phyloP scores from a whole-genome alignment of 192 early-diverging fungal genomes.

The Umbelopsis sp. region DNA sequence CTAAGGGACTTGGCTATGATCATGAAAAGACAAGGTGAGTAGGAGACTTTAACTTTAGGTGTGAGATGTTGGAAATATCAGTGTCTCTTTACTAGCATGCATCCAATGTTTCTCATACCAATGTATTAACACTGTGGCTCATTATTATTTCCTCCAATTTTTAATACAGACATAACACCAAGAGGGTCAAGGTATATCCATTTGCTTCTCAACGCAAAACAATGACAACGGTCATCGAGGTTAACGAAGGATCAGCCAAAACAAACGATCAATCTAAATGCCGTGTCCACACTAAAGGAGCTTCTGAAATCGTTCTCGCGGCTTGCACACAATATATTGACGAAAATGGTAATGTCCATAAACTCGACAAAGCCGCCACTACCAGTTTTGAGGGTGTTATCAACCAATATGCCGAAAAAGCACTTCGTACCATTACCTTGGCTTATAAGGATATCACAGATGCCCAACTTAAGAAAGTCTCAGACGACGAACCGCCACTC shows the following conservation, averaged over 20 bases:
- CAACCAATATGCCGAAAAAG: constrained; percentile 58
- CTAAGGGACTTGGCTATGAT: constrained; percentile 61
- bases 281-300: constrained; percentile 76
- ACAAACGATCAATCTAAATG: constrained; percentile 39
- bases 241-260: constrained; percentile 25
- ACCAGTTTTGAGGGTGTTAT: constrained; percentile 53
- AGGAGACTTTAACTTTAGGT: neutral
- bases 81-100: no score
- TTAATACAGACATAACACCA: constrained; percentile 47
- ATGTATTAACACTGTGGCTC: no score
- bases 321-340: constrained; percentile 64
- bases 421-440: constrained; percentile 77
- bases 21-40: constrained; percentile 44
- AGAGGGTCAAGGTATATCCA: constrained; percentile 73
- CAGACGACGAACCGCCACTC: constrained; percentile 57
- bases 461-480: constrained; percentile 47
- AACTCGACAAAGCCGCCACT: constrained; percentile 46
- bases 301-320: constrained; percentile 76
- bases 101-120: no score
- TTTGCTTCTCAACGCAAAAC: constrained; percentile 91
- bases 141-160: neutral
- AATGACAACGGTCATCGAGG: constrained; percentile 75
- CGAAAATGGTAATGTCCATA: constrained; percentile 45
- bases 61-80: no score
- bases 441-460: constrained; percentile 61